These are phyloP conservation scores for Cudoniella acicularis DNA, from an alignment of 495 filamentous ascomycete species.

Conservation along the genomic window DNA sequence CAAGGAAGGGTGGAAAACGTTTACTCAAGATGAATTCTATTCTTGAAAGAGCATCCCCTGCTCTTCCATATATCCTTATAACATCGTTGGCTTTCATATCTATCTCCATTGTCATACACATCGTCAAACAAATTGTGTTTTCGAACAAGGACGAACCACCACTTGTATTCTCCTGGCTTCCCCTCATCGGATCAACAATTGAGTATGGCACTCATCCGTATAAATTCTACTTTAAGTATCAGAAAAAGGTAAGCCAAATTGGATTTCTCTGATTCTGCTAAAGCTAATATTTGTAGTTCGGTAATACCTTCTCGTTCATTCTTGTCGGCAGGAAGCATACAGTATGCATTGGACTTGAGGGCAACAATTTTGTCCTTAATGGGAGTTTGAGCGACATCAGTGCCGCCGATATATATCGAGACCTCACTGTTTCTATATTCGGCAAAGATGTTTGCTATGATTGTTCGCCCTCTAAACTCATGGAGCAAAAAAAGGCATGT, in stretches of 20 bases:
- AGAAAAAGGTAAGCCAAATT: conserved; percentile 53
- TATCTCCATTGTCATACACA: no score
- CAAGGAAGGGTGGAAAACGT: no score
- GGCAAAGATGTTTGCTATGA: conserved; percentile 85
- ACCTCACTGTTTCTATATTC: conserved; percentile 81
- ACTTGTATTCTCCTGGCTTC: conserved; percentile 80
- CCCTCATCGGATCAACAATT: conserved; percentile 73
- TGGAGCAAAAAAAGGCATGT: conserved; percentile 70
- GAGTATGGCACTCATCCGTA: conserved; percentile 85
- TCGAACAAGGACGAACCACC: conserved; percentile 80
- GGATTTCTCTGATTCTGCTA: background rate
- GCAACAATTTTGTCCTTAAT: conserved; percentile 85
- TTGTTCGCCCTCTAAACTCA: conserved; percentile 79
- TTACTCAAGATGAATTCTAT: no score
- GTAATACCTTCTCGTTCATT: conserved; percentile 77
- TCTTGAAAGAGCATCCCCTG: no score
- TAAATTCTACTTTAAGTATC: conserved; percentile 67
- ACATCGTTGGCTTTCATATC: no score
- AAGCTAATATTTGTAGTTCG: conserved; percentile 48
- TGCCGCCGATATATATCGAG: conserved; percentile 78
- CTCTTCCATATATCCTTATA: no score
- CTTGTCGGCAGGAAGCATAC: conserved; percentile 73
- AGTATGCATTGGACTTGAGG: conserved; percentile 68
- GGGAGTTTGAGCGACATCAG: conserved; percentile 77
- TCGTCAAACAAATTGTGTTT: no score